A percentile compares a stretch with the other conserved stretches of the same genome.
These are phyloP conservation scores for Rhizophora mangle DNA, from an alignment of 345 rosid genomes.

Conservation along the genomic window DNA sequence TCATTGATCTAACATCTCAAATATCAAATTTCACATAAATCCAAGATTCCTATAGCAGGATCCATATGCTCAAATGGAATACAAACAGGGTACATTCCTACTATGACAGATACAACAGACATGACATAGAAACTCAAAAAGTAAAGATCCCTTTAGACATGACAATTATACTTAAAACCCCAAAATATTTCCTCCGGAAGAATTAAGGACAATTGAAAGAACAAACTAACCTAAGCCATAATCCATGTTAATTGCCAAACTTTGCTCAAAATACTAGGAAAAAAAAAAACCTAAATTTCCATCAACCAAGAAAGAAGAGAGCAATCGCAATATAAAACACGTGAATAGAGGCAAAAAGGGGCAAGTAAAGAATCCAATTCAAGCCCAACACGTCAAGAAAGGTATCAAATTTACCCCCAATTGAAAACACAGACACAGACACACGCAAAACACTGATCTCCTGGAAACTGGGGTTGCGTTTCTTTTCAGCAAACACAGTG, in stretches of 20 bases:
- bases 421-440: not conserved
- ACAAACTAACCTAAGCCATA: conserved; percentile 29
- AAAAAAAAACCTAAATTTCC: conserved; percentile 1
- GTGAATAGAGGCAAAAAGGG: conserved; percentile 4
- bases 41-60: not conserved
- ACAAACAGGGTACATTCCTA: not conserved
- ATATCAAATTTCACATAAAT: not conserved
- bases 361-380: conserved; percentile 33
- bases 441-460: not conserved
- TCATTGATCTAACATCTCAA: not conserved
- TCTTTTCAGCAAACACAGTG: not conserved
- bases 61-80: not conserved
- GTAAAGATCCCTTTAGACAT: not conserved
- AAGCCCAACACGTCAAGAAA: not conserved
- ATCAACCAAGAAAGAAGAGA: not conserved
- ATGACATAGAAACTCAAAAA: not conserved
- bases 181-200: not conserved
- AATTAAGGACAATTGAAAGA: not conserved
- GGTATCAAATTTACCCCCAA: not conserved
- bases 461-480: not conserved
- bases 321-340: conserved; percentile 7
- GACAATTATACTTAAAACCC: not conserved
- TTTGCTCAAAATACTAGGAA: not conserved
- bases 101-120: not conserved
- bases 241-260: conserved; percentile 31